A percentile compares a stretch with the other conserved stretches of the same genome.
Evolutionary conservation across 805 yeast species (phyloP).

Genomic region (Torulaspora gathmanii): DNA sequence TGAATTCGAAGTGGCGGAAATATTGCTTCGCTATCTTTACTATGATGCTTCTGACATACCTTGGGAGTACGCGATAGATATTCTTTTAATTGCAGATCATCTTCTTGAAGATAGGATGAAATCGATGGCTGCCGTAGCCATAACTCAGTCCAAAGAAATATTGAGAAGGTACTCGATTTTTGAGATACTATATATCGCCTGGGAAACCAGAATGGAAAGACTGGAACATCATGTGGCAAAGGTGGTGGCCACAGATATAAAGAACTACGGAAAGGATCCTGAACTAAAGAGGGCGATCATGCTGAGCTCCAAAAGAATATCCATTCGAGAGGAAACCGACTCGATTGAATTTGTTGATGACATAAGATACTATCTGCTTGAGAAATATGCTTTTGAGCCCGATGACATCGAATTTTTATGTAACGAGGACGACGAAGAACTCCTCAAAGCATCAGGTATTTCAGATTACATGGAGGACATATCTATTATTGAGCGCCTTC

Average conservation of each 20-base stretch:
- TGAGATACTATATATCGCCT: conserved; percentile 57
- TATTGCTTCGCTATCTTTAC: conserved; percentile 52
- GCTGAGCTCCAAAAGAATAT: conserved; percentile 52
- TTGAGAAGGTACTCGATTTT: conserved; percentile 40
- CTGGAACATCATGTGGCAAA: conserved; percentile 61
- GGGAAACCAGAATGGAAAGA: conserved; percentile 62
- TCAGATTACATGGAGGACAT: conserved; percentile 34
- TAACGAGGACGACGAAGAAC: conserved; percentile 19
- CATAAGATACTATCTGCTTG: conserved; percentile 55
- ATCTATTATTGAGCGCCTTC: conserved; percentile 39
- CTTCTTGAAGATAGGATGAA: conserved; percentile 59
- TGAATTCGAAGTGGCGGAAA: conserved; percentile 42
- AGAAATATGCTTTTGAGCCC: conserved; percentile 30
- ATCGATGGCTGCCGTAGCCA: conserved; percentile 51
- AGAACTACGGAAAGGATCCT: conserved; percentile 34
- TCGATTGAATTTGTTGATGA: conserved; percentile 78
- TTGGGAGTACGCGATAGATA: conserved; percentile 47
- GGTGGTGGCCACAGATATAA: conserved; percentile 49
- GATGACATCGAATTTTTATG: conserved; percentile 28
- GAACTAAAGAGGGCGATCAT: conserved; percentile 40
- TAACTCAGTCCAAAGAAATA: conserved; percentile 34
- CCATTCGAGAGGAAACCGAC: conserved; percentile 64
- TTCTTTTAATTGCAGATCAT: conserved; percentile 53
- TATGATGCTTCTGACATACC: conserved; percentile 55
- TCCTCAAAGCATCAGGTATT: conserved; percentile 21